Base-by-base conservation (phyloP, 805 yeast genomes). In the Schwanniomyces vanrijiae region DNA sequence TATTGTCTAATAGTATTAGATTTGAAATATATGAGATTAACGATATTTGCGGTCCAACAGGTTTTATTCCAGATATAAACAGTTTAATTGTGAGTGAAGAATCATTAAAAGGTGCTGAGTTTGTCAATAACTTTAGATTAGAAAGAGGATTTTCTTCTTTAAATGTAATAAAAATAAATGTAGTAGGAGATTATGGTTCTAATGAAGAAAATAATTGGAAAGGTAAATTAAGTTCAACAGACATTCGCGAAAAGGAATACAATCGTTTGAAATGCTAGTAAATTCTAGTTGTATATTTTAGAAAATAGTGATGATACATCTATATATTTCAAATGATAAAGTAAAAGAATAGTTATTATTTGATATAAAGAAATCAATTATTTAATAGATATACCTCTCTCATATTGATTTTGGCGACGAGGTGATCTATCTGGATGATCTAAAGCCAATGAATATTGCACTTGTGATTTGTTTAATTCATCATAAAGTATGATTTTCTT, bases 41-140 rank as follows among this genome's bases (percentile, higher is more conserved):
- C 49, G 98, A 94, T 61, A 78, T 91, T 0, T 90, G 95, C 66
- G 99, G 99, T 0, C 99, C 98, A 3, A 90, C 99, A 0, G 96
- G 90, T 0, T 75, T 78, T 10, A 75, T 86, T 2, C 74, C 76
- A 11, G 84, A 82, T 42, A 88, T 94, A 34, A 88, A 91, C 54
- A 86, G 90, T 0, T 73, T 94, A 35, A 83, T 92, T 0, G 82
- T 94, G 3, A 88, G 96, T 53, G 74, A 81, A 38, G 99, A 94
- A 58, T 86, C 97, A 0, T 66, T 74, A 0, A 61, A 75, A 8
- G 98, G 98, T 2, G 98, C 88, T 0, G 78, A 69, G 0, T 72
- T 73, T 47, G 85, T 94, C 38, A 94, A 95, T 59, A 69, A 80
- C 11, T 75, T 75, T 33, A 77, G 99, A 54, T 44, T 48, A 5